A percentile compares a stretch with the other conserved stretches of the same genome.
phyloP scores from a whole-genome alignment of 75 land plant genomes.

The Pinus taeda region DNA sequence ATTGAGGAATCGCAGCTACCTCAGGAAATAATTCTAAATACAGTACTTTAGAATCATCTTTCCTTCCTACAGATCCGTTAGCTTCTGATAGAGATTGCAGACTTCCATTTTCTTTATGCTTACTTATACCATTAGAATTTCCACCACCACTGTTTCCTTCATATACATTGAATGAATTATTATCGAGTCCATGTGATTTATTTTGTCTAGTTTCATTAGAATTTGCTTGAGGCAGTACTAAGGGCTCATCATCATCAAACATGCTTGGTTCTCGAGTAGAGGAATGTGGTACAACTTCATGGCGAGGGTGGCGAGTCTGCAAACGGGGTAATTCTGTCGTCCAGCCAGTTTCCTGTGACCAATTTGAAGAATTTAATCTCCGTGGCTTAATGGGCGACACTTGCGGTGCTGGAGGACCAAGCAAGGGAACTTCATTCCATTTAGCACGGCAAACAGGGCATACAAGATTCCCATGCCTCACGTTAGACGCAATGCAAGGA shows the following conservation, averaged over 20 bases:
- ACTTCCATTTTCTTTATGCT: background rate
- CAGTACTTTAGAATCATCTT: conserved; percentile 2
- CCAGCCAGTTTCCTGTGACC: conserved; percentile 7
- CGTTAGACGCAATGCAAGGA: conserved; percentile 81
- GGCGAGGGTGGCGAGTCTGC: background rate
- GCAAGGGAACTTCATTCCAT: conserved; percentile 68
- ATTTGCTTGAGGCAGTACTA: background rate
- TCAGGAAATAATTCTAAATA: conserved; percentile 15
- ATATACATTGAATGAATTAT: background rate
- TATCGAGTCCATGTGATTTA: background rate
- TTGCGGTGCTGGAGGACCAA: conserved; percentile 1
- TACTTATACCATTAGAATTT: background rate
- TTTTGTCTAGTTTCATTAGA: background rate
- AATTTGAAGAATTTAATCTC: conserved; percentile 7
- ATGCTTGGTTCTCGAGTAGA: conserved; percentile 19
- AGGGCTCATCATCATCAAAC: conserved; percentile 33
- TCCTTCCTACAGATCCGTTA: conserved; percentile 5
- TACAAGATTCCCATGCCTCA: conserved; percentile 66
- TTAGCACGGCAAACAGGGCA: conserved; percentile 87
- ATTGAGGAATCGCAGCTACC: conserved; percentile 7
- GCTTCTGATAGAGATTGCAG: background rate
- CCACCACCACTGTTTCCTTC: background rate
- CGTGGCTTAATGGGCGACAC: background rate
- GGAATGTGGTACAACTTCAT: conserved; percentile 3
- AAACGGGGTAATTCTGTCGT: background rate